A percentile compares a stretch with the other conserved stretches of the same genome.
These are phyloP conservation scores for Mycena citricolor DNA, from an alignment of 1,284 basidiomycete genomes.

Conservation along the genomic window DNA sequence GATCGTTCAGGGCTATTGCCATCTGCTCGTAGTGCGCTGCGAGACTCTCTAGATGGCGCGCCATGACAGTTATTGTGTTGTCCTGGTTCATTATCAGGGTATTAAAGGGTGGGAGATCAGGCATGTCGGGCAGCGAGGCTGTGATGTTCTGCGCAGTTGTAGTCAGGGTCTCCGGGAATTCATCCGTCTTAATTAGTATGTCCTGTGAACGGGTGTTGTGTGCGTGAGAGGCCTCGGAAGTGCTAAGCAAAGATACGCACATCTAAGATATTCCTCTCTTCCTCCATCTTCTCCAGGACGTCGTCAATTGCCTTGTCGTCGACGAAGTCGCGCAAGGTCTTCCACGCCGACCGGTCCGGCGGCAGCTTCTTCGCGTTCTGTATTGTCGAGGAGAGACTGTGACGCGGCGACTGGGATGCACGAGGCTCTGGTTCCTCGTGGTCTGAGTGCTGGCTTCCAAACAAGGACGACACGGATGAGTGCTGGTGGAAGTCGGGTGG, in stretches of 20 bases:
- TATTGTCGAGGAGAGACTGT: constrained; percentile 51
- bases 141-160: constrained; percentile 55
- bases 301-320: constrained; percentile 78
- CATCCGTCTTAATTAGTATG: constrained; percentile 57
- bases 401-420: constrained; percentile 25
- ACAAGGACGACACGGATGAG: constrained; percentile 66
- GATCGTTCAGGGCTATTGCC: constrained; percentile 61
- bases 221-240: background rate
- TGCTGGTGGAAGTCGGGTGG: constrained; percentile 73
- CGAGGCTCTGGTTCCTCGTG: constrained; percentile 31
- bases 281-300: constrained; percentile 67
- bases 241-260: constrained; percentile 40
- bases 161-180: constrained; percentile 63
- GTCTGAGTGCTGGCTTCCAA: constrained; percentile 67
- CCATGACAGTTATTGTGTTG: constrained; percentile 60
- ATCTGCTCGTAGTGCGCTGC: constrained; percentile 75
- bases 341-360: constrained; percentile 64
- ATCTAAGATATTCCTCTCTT: constrained; percentile 62
- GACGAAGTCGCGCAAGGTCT: constrained; percentile 78
- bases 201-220: constrained; percentile 41
- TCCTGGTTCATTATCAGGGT: constrained; percentile 57
- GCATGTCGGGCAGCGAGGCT: constrained; percentile 45
- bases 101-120: constrained; percentile 43
- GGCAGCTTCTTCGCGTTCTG: constrained; percentile 34
- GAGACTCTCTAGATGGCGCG: constrained; percentile 66